phyloP scores from a whole-genome alignment of 2,329 filamentous ascomycete species.

The Colletotrichum endophyticum region DNA sequence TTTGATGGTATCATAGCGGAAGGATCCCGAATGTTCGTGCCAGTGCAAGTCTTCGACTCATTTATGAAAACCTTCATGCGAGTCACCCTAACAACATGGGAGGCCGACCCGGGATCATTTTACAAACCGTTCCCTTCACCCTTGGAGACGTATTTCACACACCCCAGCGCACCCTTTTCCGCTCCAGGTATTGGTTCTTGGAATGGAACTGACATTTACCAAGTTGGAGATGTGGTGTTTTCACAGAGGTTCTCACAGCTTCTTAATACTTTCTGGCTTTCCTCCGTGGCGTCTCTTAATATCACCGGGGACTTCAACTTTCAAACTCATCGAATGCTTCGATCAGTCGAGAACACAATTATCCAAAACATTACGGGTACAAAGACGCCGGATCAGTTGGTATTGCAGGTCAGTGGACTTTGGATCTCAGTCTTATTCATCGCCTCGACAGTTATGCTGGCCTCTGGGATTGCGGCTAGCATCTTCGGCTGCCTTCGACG shows the following conservation, averaged over 20 bases:
- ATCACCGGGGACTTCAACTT: not conserved
- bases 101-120: no score
- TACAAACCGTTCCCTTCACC: not conserved
- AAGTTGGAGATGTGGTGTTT: not conserved
- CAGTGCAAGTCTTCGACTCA: not conserved
- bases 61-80: not conserved
- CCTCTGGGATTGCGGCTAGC: not conserved
- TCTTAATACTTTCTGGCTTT: conserved; percentile 7
- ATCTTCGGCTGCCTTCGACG: conserved; percentile 29
- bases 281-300: not conserved
- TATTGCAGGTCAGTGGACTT: not conserved
- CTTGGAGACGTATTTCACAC: not conserved
- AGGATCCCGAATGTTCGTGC: accelerated
- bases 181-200: not conserved
- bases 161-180: not conserved
- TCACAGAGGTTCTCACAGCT: not conserved
- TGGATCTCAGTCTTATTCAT: not conserved
- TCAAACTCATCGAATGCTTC: not conserved
- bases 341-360: not conserved
- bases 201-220: not conserved
- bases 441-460: not conserved
- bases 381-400: not conserved
- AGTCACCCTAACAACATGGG: not conserved
- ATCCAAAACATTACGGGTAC: not conserved
- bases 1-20: not conserved